Evolutionary conservation across 176 grass and related monocot genomes (phyloP), one percentile per base, ranked within the genome.

Genomic region (Thalia dealbata): DNA sequence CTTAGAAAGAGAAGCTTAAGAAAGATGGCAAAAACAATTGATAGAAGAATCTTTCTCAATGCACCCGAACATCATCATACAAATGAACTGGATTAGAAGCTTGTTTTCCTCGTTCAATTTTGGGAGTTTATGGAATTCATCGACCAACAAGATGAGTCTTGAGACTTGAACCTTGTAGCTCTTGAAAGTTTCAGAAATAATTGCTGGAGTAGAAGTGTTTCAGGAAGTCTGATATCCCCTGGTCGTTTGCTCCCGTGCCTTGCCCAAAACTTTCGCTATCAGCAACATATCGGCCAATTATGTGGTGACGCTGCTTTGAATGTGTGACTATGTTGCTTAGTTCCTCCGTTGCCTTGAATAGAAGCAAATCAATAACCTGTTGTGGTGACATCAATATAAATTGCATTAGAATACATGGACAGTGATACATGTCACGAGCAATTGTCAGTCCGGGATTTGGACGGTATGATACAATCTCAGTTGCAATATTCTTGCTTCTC

Each of bases 331-430:
- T 76, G 76, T 97, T 97, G 83, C 78, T 67, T 64, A 92, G 83
- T 62, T 97, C 95, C 85, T 97, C 95, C 76, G 55, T 67, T 25
- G 85, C 95, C 2, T 97, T 97, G 30, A 97, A 86, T 38, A 97
- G 85, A 77, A 97, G 87, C 90, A 97, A 84, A 78, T 97, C 95
- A 75, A 97, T 91, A 59, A 97, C 90, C 95, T 92, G 74, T 64
- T 62, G 64, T 19, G 48, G 41, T 71, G 45, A 8, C 8, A 78
- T 63, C n/a, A 75, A 52, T 70, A 23, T 54, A 77, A 50, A 19
- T 24, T 0, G 60, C 3, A 24, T 64, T 24, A 64, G 62, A 64
- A 64, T 18, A 30, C 27, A 35, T n/a, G 54, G 26, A 6, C 21
- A 64, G 30, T 14, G 9, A 64, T 48, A 14, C 23, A 28, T 3